These are phyloP conservation scores for Nothopassalora personata DNA, from an alignment of 2,329 filamentous ascomycete genomes.

Conservation along the genomic window DNA sequence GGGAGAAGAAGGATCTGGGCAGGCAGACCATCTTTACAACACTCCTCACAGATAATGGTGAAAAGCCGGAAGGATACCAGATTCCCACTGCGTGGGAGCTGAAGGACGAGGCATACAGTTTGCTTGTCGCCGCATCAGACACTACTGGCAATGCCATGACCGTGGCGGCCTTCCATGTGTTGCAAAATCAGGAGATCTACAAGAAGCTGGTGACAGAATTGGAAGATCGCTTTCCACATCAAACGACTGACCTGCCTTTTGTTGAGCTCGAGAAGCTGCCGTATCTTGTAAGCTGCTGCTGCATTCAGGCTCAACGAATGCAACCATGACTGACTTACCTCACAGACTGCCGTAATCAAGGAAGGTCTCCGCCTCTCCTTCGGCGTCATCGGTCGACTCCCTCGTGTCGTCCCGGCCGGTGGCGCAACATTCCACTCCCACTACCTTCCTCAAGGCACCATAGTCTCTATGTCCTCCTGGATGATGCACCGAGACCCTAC, in stretches of 20 bases:
- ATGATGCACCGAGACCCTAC: slow-evolving; percentile 10
- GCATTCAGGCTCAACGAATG: background rate
- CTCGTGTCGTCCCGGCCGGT: slow-evolving; percentile 31
- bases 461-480: slow-evolving; percentile 4
- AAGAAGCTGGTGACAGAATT: slow-evolving; percentile 28
- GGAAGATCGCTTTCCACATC: slow-evolving; percentile 28
- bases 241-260: background rate
- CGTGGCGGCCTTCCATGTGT: slow-evolving; percentile 29
- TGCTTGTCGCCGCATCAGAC: slow-evolving; percentile 32
- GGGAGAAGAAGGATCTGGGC: slow-evolving; percentile 11
- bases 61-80: slow-evolving; percentile 15
- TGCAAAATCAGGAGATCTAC: slow-evolving; percentile 28
- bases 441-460: slow-evolving; percentile 31
- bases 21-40: slow-evolving; percentile 30
- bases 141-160: slow-evolving; percentile 35
- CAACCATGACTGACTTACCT: background rate
- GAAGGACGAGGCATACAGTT: slow-evolving; percentile 27
- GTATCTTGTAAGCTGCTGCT: background rate
- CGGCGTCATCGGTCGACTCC: slow-evolving; percentile 32
- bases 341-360: slow-evolving; percentile 33
- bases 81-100: slow-evolving; percentile 25
- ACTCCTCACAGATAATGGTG: slow-evolving; percentile 20
- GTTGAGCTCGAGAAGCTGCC: background rate
- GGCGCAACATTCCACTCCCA: slow-evolving; percentile 32
- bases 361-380: slow-evolving; percentile 32